Conservation (phyloP, 2,329 filamentous ascomycete genomes). For the Stenocarpella maydis region DNA sequence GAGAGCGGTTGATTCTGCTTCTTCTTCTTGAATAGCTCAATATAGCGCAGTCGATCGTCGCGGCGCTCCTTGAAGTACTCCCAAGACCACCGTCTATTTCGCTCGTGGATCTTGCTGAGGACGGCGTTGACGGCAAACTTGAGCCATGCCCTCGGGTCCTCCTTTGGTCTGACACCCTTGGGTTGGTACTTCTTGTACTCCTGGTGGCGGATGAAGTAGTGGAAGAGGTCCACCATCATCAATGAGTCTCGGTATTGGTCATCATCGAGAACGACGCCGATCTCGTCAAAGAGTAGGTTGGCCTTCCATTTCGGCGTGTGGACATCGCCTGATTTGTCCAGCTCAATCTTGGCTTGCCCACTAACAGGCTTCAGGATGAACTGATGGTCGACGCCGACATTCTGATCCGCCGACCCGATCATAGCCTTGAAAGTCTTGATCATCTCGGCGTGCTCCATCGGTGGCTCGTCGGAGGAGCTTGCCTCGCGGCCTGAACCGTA, state of each 20-base stretch:
- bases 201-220: slow-evolving; percentile 97
- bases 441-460: slow-evolving; percentile 77
- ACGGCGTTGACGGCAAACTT: slow-evolving; percentile 90
- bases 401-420: slow-evolving; percentile 68
- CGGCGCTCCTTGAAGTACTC: slow-evolving; percentile 91
- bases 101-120: slow-evolving; percentile 91
- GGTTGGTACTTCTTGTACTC: slow-evolving; percentile 95
- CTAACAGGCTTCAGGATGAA: slow-evolving; percentile 97
- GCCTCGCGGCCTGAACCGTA: slow-evolving; percentile 83
- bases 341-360: slow-evolving; percentile 90
- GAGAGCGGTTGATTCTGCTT: slow-evolving; percentile 78
- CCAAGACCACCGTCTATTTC: slow-evolving; percentile 95
- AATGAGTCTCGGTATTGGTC: slow-evolving; percentile 96
- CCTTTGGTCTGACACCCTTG: slow-evolving; percentile 79
- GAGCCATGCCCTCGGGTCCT: slow-evolving; percentile 92
- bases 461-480: slow-evolving; percentile 64
- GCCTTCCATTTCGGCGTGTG: slow-evolving; percentile 89
- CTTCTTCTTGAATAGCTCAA: slow-evolving; percentile 94
- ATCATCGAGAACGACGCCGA: slow-evolving; percentile 96
- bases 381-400: slow-evolving; percentile 68
- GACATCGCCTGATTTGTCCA: slow-evolving; percentile 88
- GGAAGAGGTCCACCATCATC: slow-evolving; percentile 98
- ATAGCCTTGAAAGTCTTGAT: slow-evolving; percentile 79
- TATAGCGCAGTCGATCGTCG: slow-evolving; percentile 88
- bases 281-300: slow-evolving; percentile 92